Conservation (phyloP, 2,329 filamentous ascomycete genomes). For the Sclerotinia minor region DNA sequence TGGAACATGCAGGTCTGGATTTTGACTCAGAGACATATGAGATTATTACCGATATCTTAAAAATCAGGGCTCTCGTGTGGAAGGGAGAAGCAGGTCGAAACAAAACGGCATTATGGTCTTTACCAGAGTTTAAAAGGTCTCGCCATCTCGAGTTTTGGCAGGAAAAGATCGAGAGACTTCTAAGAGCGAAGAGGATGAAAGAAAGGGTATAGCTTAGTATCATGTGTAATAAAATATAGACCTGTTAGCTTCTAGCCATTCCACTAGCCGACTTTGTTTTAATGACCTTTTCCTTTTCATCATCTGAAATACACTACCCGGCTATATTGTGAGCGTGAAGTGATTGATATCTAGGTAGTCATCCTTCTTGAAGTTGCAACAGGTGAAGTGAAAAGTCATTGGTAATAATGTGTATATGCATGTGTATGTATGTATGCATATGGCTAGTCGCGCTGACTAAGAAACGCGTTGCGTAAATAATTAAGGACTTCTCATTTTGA, state of each 20-base stretch:
- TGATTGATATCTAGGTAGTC: no score
- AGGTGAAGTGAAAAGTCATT: neutral
- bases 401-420: neutral
- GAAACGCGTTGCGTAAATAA: neutral
- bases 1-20: constrained; percentile 40
- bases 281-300: neutral
- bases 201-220: neutral
- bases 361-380: no score
- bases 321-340: neutral
- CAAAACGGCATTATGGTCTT: constrained; percentile 34
- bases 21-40: constrained; percentile 39
- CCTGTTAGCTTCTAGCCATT: neutral
- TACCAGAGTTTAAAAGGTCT: constrained; percentile 37
- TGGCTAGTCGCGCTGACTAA: constrained; percentile 5
- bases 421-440: neutral
- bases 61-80: constrained; percentile 28
- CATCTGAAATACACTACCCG: neutral
- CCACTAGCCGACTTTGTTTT: neutral
- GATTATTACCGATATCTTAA: constrained; percentile 34
- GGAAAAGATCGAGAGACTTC: constrained; percentile 30
- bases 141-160: constrained; percentile 34
- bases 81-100: constrained; percentile 30
- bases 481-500: neutral
- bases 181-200: constrained; percentile 26
- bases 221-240: neutral